Evolutionary conservation across 148 eudicot genomes (phyloP), one percentile per base, ranked within the genome.

Genomic region (Selenicereus undatus): DNA sequence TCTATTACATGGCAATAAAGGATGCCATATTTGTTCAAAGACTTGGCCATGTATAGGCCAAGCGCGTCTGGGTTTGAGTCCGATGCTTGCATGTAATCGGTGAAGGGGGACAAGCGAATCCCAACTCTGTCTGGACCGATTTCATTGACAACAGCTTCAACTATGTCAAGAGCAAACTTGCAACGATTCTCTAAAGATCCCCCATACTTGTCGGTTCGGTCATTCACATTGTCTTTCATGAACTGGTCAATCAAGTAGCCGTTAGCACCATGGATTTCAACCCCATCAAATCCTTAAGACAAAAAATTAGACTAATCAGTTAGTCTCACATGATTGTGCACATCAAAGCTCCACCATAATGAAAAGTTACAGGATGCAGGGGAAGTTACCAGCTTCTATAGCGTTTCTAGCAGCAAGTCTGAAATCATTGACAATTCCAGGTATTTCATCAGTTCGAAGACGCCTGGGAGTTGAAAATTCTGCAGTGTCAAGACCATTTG

Each of bases 191-290:
- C 90, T 65, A 88, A 65, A 39, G 88, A 81, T 45, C 92, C 92
- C 30, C 90, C 92, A 35, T 90, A 90, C 72, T 85, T n/a, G 76
- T 90, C 92, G 27, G 87, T 85, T 72, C 92, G 86, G 36, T 88
- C 89, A 68, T 89, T 89, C 71, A 87, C 88, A 18, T 83, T 69
- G 52, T 87, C 91, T 76, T 89, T 89, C 77, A 89, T 45, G 72
- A 89, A 89, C 43, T 89, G 91, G 6, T 89, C 91, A n/a, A 87
- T 86, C 65, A 89, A 80, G 79, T 89, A 89, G 56, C 91, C 91
- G 32, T 89, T 80, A 65, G 91, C 91, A 18, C 90, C 90, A 42
- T 88, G 90, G 81, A 86, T 84, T 81, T 86, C 88, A 32, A 86
- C 86, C 22, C 88, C 88, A 32, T 88, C 90, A 81, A 88, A 88